These are phyloP conservation scores for Saccharomyces pastorianus DNA, from an alignment of 1,139 yeast species.

Conservation along the genomic window DNA sequence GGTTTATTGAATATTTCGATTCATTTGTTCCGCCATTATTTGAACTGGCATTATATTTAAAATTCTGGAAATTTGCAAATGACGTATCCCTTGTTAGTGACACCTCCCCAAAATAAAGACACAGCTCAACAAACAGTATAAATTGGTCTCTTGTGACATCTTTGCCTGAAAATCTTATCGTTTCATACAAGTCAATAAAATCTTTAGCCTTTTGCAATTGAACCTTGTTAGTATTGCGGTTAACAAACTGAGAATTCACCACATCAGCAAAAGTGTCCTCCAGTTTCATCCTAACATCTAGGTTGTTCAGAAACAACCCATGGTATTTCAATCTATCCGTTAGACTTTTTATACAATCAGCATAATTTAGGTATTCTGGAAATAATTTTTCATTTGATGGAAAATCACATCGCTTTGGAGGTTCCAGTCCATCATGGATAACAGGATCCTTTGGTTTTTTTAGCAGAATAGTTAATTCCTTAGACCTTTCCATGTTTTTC, in stretches of 20 bases:
- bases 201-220: conserved; percentile 26
- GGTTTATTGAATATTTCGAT: conserved; percentile 1
- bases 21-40: neutral
- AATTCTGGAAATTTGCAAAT: neutral
- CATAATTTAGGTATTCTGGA: conserved; percentile 28
- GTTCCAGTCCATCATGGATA: conserved; percentile 30
- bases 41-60: neutral
- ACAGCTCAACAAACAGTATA: conserved; percentile 47
- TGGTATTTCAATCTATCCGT: conserved; percentile 28
- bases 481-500: conserved; percentile 35
- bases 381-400: conserved; percentile 18
- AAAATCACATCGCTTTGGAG: conserved; percentile 23
- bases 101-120: conserved; percentile 29
- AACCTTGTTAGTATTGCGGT: conserved; percentile 8
- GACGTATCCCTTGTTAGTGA: conserved; percentile 12
- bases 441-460: conserved; percentile 26
- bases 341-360: conserved; percentile 24
- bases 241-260: conserved; percentile 17
- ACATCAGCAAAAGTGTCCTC: conserved; percentile 24
- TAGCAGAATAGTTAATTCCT: conserved; percentile 21
- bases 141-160: conserved; percentile 56
- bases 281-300: conserved; percentile 12
- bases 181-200: conserved; percentile 58
- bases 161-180: conserved; percentile 57
- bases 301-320: conserved; percentile 22